These are phyloP conservation scores for Diophrys appendiculata DNA, from an alignment of 73 alveolate species.

Conservation along the genomic window DNA sequence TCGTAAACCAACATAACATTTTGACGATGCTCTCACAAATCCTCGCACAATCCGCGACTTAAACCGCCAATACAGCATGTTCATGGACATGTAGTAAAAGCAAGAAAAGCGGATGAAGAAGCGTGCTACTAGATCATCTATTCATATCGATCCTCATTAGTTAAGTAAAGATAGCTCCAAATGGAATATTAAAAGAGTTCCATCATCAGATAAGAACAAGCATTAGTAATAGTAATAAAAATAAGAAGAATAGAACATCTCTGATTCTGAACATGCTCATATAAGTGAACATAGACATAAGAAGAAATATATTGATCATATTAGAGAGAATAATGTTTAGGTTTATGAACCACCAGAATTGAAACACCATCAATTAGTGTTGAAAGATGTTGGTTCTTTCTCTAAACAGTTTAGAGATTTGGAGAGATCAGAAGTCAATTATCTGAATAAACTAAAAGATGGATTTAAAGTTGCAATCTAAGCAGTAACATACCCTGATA, in stretches of 20 bases:
- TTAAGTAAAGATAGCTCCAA: no score
- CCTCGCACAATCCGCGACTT: no score
- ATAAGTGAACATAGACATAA: background rate
- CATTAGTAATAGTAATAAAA: no score
- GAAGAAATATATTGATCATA: background rate
- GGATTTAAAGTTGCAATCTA: background rate
- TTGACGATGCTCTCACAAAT: background rate
- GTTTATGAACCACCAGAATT: background rate
- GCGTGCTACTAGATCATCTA: no score
- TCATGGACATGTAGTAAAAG: background rate
- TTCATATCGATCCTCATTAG: no score
- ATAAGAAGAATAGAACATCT: background rate
- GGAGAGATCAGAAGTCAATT: background rate
- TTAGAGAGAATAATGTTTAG: background rate
- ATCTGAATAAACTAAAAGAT: background rate
- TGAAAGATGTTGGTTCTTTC: background rate
- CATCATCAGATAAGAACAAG: no score
- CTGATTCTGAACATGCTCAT: background rate
- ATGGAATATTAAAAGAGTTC: no score
- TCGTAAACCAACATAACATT: no score
- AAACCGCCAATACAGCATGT: no score
- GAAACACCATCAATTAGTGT: background rate
- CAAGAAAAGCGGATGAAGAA: background rate
- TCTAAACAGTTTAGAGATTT: background rate
- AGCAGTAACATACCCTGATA: background rate